phyloP scores from a whole-genome alignment of 192 early-diverging fungal genomes.

The Pilobolus umbonatus region DNA sequence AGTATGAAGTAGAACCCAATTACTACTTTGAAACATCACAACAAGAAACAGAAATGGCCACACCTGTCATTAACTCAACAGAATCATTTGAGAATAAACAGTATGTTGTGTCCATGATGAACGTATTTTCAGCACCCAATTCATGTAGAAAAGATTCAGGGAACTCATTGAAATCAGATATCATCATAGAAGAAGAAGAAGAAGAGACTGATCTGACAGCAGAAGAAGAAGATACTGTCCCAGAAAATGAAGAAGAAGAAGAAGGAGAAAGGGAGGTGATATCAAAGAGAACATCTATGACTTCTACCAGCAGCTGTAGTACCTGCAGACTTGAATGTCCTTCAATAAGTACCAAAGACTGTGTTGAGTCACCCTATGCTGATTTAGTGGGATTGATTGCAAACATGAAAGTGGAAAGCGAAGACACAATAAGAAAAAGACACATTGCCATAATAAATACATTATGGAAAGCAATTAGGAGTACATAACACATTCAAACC shows the following conservation, averaged over 20 bases:
- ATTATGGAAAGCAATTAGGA: background rate
- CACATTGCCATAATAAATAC: background rate
- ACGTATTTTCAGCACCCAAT: slow-evolving; percentile 13
- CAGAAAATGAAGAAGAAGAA: background rate
- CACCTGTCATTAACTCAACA: background rate
- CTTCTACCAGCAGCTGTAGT: too few relatives aligned
- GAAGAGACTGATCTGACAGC: too few relatives aligned
- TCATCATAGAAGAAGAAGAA: background rate
- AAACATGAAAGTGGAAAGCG: slow-evolving; percentile 7
- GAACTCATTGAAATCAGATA: background rate
- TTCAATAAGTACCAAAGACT: too few relatives aligned
- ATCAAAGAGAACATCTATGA: background rate
- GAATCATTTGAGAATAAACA: slow-evolving; percentile 5
- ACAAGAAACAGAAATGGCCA: background rate
- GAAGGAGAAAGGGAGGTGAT: background rate
- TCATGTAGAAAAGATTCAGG: too few relatives aligned
- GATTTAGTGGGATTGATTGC: background rate
- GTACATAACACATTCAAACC: too few relatives aligned
- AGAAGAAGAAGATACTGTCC: background rate
- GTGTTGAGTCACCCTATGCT: slow-evolving; percentile 15
- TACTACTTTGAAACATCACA: slow-evolving; percentile 14
- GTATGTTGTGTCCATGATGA: slow-evolving; percentile 17
- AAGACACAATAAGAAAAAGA: slow-evolving; percentile 5
- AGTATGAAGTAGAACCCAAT: background rate
- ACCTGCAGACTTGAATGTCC: too few relatives aligned